These are phyloP conservation scores for Amphirosellinia nigrospora DNA, from an alignment of 495 filamentous ascomycete species.

Conservation along the genomic window DNA sequence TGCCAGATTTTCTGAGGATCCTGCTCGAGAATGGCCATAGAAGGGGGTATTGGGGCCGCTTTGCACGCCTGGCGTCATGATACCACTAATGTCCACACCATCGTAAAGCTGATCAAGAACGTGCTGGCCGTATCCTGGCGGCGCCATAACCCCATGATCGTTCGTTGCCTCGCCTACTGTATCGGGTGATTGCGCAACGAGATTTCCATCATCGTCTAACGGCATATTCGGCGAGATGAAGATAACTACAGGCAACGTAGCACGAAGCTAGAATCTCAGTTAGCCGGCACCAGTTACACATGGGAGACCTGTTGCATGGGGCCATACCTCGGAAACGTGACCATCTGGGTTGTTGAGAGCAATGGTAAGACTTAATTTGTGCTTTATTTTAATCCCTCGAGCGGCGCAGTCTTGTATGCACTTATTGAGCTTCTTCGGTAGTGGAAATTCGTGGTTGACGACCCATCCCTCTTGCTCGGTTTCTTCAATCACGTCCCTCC, in stretches of 20 bases:
- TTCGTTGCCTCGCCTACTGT: constrained; percentile 40
- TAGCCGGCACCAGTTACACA: constrained; percentile 20
- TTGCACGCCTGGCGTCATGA: constrained; percentile 73
- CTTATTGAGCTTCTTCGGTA: constrained; percentile 76
- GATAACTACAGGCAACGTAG: constrained; percentile 82
- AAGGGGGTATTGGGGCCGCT: constrained; percentile 81
- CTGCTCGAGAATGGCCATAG: constrained; percentile 72
- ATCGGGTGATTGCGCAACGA: constrained; percentile 61
- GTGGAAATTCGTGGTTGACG: constrained; percentile 67
- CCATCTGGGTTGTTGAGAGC: constrained; percentile 92
- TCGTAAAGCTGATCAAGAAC: constrained; percentile 87
- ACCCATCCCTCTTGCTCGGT: constrained; percentile 76
- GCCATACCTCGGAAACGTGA: constrained; percentile 80
- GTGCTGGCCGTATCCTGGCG: constrained; percentile 88
- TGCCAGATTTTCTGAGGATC: constrained; percentile 79
- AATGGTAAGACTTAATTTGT: constrained; percentile 85
- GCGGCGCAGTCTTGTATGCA: constrained; percentile 89
- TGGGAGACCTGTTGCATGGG: background rate
- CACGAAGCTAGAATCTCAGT: constrained; percentile 65
- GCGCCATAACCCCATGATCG: constrained; percentile 62
- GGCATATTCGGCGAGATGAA: constrained; percentile 93
- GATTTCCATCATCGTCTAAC: constrained; percentile 78
- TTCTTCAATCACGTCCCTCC: constrained; percentile 72
- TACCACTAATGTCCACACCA: constrained; percentile 75
- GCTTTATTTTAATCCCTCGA: constrained; percentile 82